Evolutionary conservation across 2,329 filamentous ascomycete species (phyloP).

Genomic region (Dactylonectria estremocensis): DNA sequence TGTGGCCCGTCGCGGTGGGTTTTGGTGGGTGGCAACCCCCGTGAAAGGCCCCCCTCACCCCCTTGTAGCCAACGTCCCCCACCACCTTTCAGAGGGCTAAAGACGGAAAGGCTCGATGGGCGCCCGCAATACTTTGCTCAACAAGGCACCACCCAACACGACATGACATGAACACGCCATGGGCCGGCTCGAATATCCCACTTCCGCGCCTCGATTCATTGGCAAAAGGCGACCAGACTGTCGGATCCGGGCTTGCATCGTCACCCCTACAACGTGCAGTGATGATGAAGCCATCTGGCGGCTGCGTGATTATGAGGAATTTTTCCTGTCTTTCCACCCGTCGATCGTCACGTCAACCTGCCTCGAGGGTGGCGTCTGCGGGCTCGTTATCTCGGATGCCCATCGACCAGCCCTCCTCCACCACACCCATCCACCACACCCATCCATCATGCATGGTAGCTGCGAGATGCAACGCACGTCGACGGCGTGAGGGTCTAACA

Average conservation of each 20-base stretch:
- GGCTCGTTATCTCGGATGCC: not conserved
- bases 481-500: not conserved
- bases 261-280: not conserved
- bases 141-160: not conserved
- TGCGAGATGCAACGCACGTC: constrained; percentile 2
- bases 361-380: too few relatives aligned
- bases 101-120: not conserved
- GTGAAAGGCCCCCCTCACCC: not conserved
- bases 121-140: not conserved
- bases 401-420: not conserved
- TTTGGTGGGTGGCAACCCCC: constrained; percentile 1
- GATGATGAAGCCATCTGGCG: not conserved
- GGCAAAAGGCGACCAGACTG: constrained; percentile 31
- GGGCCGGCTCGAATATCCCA: constrained; percentile 13
- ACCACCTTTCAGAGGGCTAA: not conserved
- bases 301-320: constrained; percentile 24
- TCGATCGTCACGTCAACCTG: not conserved
- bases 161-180: constrained; percentile 23
- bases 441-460: not conserved
- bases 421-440: not conserved
- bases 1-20: constrained; percentile 1
- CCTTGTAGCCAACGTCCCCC: not conserved
- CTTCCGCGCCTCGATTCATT: constrained; percentile 28
- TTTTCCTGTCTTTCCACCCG: not conserved
- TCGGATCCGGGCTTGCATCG: constrained; percentile 23